These are phyloP conservation scores for Claviceps citrina DNA, from an alignment of 2,329 filamentous ascomycete genomes.

Conservation along the genomic window DNA sequence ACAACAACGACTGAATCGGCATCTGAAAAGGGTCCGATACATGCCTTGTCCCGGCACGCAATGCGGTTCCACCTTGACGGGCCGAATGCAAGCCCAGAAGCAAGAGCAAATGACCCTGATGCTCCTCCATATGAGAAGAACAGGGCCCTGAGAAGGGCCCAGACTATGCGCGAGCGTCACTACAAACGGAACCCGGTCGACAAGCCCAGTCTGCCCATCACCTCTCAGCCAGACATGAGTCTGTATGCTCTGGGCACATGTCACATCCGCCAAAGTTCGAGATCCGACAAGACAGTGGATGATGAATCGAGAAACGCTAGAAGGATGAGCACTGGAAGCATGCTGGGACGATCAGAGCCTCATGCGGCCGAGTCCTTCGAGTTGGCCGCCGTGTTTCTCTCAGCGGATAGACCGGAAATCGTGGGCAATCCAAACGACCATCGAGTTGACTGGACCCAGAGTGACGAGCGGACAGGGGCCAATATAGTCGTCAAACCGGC, in stretches of 20 bases:
- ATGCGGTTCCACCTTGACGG: slow-evolving; percentile 26
- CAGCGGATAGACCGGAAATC: slow-evolving; percentile 1
- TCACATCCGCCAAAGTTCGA: slow-evolving; percentile 18
- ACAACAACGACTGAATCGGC: slow-evolving; percentile 33
- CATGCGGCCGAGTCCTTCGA: slow-evolving; percentile 4
- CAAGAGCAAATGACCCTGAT: slow-evolving; percentile 12
- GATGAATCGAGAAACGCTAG: slow-evolving; percentile 11
- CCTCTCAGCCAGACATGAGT: slow-evolving; percentile 18
- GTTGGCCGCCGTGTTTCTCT: slow-evolving; percentile 1
- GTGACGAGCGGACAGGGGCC: slow-evolving; percentile 26
- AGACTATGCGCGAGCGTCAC: slow-evolving; percentile 22
- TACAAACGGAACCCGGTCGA: slow-evolving; percentile 29
- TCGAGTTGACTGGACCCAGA: slow-evolving; percentile 44
- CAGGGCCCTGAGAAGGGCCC: slow-evolving; percentile 22
- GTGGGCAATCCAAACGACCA: slow-evolving; percentile 17
- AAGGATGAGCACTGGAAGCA: slow-evolving; percentile 24
- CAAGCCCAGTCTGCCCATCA: slow-evolving; percentile 21
- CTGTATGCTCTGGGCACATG: slow-evolving; percentile 9
- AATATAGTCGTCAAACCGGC: background rate
- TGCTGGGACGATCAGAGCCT: slow-evolving; percentile 11
- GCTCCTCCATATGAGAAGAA: slow-evolving; percentile 21
- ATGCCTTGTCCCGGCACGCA: slow-evolving; percentile 28
- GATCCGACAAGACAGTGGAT: slow-evolving; percentile 4
- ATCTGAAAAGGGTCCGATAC: slow-evolving; percentile 22
- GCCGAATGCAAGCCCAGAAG: slow-evolving; percentile 10